phyloP scores from a whole-genome alignment of 345 rosid genomes.

The Acer campestre region DNA sequence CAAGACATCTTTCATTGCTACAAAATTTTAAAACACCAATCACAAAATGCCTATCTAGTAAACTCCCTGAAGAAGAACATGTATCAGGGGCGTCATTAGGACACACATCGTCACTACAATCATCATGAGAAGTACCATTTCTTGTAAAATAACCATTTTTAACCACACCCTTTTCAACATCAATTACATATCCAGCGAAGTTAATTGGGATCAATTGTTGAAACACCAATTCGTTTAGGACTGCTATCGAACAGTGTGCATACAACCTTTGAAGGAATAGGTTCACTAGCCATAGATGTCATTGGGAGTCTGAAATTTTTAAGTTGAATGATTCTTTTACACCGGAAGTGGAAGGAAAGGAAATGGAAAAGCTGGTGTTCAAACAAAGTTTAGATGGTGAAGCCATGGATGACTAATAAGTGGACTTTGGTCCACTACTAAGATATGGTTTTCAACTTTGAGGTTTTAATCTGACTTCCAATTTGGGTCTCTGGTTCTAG shows the following conservation, averaged over 20 bases:
- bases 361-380: not conserved
- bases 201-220: too few relatives aligned
- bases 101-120: not conserved
- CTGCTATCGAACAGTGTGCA: too few relatives aligned
- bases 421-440: not conserved
- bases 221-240: too few relatives aligned
- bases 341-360: not conserved
- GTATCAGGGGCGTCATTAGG: not conserved
- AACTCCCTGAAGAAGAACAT: not conserved
- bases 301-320: conserved; percentile 4
- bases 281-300: not conserved
- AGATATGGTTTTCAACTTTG: too few relatives aligned
- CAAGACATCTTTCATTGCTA: conserved; percentile 17
- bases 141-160: too few relatives aligned
- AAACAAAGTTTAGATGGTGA: not conserved
- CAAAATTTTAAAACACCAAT: conserved; percentile 22
- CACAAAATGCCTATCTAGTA: conserved; percentile 4
- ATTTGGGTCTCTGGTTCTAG: too few relatives aligned
- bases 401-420: conserved; percentile 15
- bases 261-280: too few relatives aligned
- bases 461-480: too few relatives aligned
- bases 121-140: not conserved
- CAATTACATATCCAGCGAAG: not conserved
- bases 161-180: conserved; percentile 4
- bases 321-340: not conserved